phyloP scores from a whole-genome alignment of 495 filamentous ascomycete species.

The Penicillium longicatenatum region DNA sequence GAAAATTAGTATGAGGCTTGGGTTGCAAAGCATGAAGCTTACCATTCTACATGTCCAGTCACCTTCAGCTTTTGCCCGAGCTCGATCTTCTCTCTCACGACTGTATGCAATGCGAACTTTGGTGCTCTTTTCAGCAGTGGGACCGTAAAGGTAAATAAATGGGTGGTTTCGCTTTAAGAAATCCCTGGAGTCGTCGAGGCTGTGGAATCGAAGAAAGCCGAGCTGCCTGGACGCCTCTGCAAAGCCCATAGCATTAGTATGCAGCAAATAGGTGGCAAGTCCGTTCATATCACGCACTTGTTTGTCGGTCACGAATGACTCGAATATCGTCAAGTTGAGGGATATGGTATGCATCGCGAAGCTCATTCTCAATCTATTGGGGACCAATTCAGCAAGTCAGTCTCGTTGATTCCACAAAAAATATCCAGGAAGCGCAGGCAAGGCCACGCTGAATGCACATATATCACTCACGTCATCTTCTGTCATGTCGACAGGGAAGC shows the following conservation, averaged over 20 bases:
- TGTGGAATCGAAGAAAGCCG: conserved; percentile 68
- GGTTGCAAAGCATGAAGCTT: conserved; percentile 22
- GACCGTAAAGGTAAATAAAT: conserved; percentile 57
- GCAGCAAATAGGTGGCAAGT: background rate
- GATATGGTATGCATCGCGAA: conserved; percentile 59
- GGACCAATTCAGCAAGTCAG: background rate
- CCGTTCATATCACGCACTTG: conserved; percentile 47
- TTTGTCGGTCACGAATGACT: conserved; percentile 67
- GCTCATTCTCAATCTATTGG: conserved; percentile 62
- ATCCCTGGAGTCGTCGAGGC: conserved; percentile 57
- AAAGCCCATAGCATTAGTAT: conserved; percentile 3
- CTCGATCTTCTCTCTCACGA: conserved; percentile 58
- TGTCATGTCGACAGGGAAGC: conserved; percentile 57
- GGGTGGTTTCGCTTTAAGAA: conserved; percentile 72
- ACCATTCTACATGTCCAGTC: conserved; percentile 81
- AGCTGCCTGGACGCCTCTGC: conserved; percentile 62
- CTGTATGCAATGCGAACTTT: conserved; percentile 62
- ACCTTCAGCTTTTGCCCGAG: conserved; percentile 57
- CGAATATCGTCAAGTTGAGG: conserved; percentile 62
- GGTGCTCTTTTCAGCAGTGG: conserved; percentile 51
- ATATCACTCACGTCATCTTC: conserved; percentile 57
- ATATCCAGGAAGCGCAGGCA: background rate
- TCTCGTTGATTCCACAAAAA: background rate
- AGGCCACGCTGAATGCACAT: background rate
- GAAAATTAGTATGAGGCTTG: conserved; percentile 5